Percentiles rank a stretch among this genome's conserved stretches.
Conservation (phyloP, 75 land plant species). For the Larix kaempferi region DNA sequence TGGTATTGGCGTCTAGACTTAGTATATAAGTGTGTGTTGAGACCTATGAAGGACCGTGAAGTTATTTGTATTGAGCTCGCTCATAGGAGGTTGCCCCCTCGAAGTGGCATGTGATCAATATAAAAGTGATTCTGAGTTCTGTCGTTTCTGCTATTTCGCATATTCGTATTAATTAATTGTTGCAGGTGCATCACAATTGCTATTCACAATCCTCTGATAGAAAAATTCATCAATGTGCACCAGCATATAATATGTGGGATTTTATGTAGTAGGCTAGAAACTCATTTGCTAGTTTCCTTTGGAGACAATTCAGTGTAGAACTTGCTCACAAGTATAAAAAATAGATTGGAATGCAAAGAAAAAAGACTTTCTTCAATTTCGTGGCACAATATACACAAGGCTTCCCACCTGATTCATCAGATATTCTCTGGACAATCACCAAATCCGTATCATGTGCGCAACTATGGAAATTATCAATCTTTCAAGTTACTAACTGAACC, state of each 20-base stretch:
- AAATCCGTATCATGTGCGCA: background rate
- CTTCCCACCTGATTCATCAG: background rate
- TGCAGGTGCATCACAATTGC: too few relatives aligned
- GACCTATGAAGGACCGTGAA: too few relatives aligned
- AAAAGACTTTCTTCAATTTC: background rate
- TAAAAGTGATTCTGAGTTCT: too few relatives aligned
- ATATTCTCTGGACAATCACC: background rate
- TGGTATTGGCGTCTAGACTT: too few relatives aligned
- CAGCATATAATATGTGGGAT: background rate
- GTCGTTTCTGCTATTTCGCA: too few relatives aligned
- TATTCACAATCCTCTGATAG: too few relatives aligned
- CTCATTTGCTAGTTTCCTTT: background rate
- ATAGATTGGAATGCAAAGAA: background rate
- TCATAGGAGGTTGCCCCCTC: too few relatives aligned
- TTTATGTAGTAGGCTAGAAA: background rate
- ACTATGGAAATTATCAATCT: background rate
- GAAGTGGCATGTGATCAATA: too few relatives aligned
- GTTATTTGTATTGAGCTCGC: too few relatives aligned
- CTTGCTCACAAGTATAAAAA: background rate
- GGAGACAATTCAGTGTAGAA: background rate
- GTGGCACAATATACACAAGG: background rate
- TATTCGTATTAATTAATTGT: too few relatives aligned
- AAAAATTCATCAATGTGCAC: too few relatives aligned
- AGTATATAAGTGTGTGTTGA: too few relatives aligned
- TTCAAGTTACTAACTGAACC: background rate